Percentiles rank a stretch among this genome's conserved stretches.
phyloP scores from a whole-genome alignment of 257 asterid species.

The Primulina tabacum region DNA sequence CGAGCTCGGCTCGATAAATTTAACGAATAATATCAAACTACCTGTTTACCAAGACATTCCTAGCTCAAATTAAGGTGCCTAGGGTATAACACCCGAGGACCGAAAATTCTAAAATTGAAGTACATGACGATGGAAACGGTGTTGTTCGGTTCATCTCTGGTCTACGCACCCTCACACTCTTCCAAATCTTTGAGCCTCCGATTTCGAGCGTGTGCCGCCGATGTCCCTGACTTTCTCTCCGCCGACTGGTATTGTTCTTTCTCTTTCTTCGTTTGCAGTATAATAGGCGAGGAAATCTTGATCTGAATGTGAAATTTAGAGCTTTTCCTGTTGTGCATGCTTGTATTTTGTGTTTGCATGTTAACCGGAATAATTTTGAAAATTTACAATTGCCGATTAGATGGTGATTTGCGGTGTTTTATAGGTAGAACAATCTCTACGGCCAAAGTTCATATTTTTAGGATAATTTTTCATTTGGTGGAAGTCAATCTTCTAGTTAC shows the following conservation, averaged over 20 bases:
- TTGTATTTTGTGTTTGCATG: neutral
- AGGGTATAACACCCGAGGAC: neutral
- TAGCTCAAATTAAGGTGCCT: no score
- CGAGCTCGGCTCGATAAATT: no score
- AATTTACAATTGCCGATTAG: neutral
- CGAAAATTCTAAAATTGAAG: neutral
- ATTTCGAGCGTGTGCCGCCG: conserved; percentile 64
- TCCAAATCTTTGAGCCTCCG: conserved; percentile 36
- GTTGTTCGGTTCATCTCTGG: conserved; percentile 50
- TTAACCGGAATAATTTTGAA: neutral
- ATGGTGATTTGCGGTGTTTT: neutral
- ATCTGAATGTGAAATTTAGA: neutral
- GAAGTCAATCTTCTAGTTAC: conserved; percentile 1
- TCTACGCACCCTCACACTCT: conserved; percentile 28
- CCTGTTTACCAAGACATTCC: no score
- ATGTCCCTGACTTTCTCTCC: conserved; percentile 80
- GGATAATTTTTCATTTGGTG: conserved; percentile 1
- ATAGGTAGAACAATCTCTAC: neutral
- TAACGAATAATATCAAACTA: no score
- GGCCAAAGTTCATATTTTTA: neutral
- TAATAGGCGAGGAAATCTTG: neutral
- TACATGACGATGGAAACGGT: conserved; percentile 30
- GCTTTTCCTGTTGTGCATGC: neutral
- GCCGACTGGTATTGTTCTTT: conserved; percentile 58
- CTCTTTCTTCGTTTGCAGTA: conserved; percentile 6